Percentiles rank a stretch among this genome's conserved stretches.
These are phyloP conservation scores for Nemania diffusa DNA, from an alignment of 2,329 filamentous ascomycete species.

Conservation along the genomic window DNA sequence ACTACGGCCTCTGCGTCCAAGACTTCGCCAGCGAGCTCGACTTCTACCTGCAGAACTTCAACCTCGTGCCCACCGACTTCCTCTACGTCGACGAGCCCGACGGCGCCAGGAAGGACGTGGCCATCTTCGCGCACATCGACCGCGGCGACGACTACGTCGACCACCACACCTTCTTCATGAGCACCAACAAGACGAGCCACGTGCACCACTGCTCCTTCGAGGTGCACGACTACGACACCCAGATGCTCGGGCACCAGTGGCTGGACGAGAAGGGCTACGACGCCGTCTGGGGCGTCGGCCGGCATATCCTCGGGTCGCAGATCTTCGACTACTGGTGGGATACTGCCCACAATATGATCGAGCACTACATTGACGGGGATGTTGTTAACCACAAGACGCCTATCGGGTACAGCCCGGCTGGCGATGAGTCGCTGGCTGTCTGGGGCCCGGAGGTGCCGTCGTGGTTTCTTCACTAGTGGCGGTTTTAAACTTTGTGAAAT, in stretches of 20 bases:
- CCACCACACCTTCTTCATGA: slow-evolving; percentile 36
- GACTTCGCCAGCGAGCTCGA: slow-evolving; percentile 28
- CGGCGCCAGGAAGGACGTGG: slow-evolving; percentile 28
- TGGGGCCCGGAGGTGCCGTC: slow-evolving; percentile 33
- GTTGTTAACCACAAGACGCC: slow-evolving; percentile 33
- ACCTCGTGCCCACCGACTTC: slow-evolving; percentile 35
- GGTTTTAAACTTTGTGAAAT: background rate
- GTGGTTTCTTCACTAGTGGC: slow-evolving; percentile 28
- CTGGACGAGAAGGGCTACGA: slow-evolving; percentile 29
- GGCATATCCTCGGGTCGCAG: slow-evolving; percentile 35
- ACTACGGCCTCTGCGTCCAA: slow-evolving; percentile 34
- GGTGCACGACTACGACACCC: slow-evolving; percentile 35
- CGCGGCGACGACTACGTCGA: slow-evolving; percentile 34
- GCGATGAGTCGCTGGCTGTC: slow-evolving; percentile 34
- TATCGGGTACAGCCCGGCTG: slow-evolving; percentile 32
- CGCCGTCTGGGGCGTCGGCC: slow-evolving; percentile 33
- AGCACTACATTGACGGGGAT: slow-evolving; percentile 36
- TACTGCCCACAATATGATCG: slow-evolving; percentile 31
- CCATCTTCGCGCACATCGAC: slow-evolving; percentile 35
- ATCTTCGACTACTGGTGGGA: slow-evolving; percentile 38
- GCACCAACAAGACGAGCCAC: slow-evolving; percentile 31
- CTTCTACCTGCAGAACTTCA: slow-evolving; percentile 35
- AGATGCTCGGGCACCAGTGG: slow-evolving; percentile 37
- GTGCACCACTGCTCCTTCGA: slow-evolving; percentile 36
- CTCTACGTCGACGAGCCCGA: slow-evolving; percentile 31